These are phyloP conservation scores for Ascosphaera acerosa DNA, from an alignment of 2,329 filamentous ascomycete genomes.

Conservation along the genomic window DNA sequence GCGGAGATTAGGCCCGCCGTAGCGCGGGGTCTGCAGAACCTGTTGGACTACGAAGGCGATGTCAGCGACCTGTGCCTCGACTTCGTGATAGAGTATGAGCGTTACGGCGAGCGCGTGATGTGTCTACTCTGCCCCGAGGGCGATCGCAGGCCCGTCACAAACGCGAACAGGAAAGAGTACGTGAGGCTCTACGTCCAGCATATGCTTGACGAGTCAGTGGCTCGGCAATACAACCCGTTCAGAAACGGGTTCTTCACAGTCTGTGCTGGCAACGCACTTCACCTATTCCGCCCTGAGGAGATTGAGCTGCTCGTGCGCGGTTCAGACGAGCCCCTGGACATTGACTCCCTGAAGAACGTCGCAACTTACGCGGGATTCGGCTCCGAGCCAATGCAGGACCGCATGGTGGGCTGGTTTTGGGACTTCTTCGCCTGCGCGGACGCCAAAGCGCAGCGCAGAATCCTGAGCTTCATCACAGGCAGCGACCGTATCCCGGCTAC, in stretches of 20 bases:
- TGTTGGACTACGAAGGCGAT: conserved; percentile 64
- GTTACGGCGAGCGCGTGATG: conserved; percentile 41
- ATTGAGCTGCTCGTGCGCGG: conserved; percentile 72
- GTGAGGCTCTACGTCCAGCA: conserved; percentile 66
- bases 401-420: conserved; percentile 72
- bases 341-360: conserved; percentile 47
- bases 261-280: conserved; percentile 67
- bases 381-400: conserved; percentile 29
- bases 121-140: conserved; percentile 52
- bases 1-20: conserved; percentile 56
- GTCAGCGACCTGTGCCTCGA: conserved; percentile 61
- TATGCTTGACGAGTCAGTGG: conserved; percentile 50
- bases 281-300: conserved; percentile 69
- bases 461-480: conserved; percentile 70
- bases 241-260: conserved; percentile 85
- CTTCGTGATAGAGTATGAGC: conserved; percentile 53
- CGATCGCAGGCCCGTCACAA: conserved; percentile 54
- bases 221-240: conserved; percentile 75
- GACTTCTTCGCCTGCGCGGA: conserved; percentile 42
- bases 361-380: conserved; percentile 67
- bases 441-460: conserved; percentile 44
- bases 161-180: conserved; percentile 58
- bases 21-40: conserved; percentile 45
- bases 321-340: conserved; percentile 61
- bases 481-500: conserved; percentile 78